Base-by-base conservation (phyloP, 495 filamentous ascomycete genomes). In the Haplographium delicatum region DNA sequence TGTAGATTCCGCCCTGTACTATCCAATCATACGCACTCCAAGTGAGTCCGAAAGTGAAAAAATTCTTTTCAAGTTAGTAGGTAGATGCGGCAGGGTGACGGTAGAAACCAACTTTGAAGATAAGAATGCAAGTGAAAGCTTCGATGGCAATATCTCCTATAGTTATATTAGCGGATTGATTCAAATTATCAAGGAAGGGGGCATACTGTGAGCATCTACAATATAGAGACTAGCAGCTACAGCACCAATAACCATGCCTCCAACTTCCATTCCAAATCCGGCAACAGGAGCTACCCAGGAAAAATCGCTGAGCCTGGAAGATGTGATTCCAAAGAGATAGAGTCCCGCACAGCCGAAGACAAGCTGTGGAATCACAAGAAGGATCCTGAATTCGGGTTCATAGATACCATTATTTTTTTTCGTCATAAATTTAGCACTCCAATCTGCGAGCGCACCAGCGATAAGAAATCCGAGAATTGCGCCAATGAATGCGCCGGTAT, bases 171-270 rank as follows among this genome's bases (percentile, higher is more conserved):
- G 39, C 8, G n/a, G 46, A 9, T n/a, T 9, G n/a, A n/a, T n/a
- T n/a, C n/a, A n/a, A n/a, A n/a, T n/a, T 1, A 9, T 20, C 0
- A 10, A 44, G 0, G 18, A 9, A 30, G 11, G 18, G 37, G 44
- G 78, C 84, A 71, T 68, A 86, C 89, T 83, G 67, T 96, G 89
- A 1, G 91, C 91, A 70, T 96, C 91, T 1, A 95, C 89, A 57
- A 96, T 86, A 58, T 96, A 96, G n/a, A 96, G 65, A 43, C 49
- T 50, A 4, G 82, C 84, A 0, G 85, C 81, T 5, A 95, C 88
- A 0, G 91, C 90, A 2, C 91, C 91, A 55, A 94, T 78, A 1
- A 96, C 88, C 86, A 95, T 95, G 0, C 90, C 91, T 53, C 83
- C 79, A 3, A 95, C 85, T 48, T 87, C 71, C 35, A 88, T 71